Evolutionary conservation across 495 filamentous ascomycete species (phyloP).

Genomic region (Thermochaetoides thermophila): DNA sequence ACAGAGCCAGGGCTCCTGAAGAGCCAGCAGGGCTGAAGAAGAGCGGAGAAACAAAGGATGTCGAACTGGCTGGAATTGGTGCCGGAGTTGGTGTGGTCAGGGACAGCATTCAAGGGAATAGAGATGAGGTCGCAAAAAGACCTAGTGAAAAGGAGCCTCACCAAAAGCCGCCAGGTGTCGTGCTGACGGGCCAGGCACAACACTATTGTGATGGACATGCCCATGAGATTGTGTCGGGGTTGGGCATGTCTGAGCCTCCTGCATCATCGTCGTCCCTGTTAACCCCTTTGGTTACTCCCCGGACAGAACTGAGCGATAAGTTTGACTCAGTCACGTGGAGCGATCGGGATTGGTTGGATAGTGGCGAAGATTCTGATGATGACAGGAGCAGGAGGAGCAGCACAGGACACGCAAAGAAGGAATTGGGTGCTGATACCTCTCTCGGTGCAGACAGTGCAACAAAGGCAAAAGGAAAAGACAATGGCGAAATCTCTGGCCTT

Average conservation of each 20-base stretch:
- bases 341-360: slow-evolving; percentile 38
- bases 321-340: slow-evolving; percentile 36
- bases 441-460: not conserved
- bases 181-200: too few relatives aligned
- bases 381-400: slow-evolving; percentile 5
- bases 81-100: too few relatives aligned
- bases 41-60: slow-evolving; percentile 23
- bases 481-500: too few relatives aligned
- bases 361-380: slow-evolving; percentile 33
- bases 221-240: too few relatives aligned
- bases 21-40: slow-evolving; percentile 23
- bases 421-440: too few relatives aligned
- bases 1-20: slow-evolving; percentile 26
- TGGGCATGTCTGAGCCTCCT: too few relatives aligned
- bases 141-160: too few relatives aligned
- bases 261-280: slow-evolving; percentile 1
- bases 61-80: slow-evolving; percentile 4
- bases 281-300: slow-evolving; percentile 8
- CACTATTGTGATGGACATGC: too few relatives aligned
- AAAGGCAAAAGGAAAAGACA: not conserved
- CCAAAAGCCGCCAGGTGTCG: too few relatives aligned
- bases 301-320: slow-evolving; percentile 17
- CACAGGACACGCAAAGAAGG: slow-evolving; percentile 2
- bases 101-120: too few relatives aligned
- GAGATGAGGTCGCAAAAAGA: too few relatives aligned